A percentile compares a stretch with the other conserved stretches of the same genome.
These are phyloP conservation scores for Suhomyces yuchorum DNA, from an alignment of 1,139 yeast species.

Conservation along the genomic window DNA sequence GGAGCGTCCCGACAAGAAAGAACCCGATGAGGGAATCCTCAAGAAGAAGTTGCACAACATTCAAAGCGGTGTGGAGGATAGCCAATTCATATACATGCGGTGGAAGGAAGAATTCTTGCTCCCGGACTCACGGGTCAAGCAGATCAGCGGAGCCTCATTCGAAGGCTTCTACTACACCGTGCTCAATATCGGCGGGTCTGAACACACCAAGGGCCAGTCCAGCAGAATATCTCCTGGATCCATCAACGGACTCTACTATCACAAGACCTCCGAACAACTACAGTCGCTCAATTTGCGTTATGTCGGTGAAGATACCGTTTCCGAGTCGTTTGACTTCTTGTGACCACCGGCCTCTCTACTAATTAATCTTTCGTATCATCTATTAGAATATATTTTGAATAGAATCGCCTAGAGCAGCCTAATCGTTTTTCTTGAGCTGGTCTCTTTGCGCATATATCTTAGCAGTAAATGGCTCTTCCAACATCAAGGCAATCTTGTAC, in stretches of 20 bases:
- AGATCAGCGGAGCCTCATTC: slow-evolving; percentile 78
- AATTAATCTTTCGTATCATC: background rate
- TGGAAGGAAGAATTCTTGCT: slow-evolving; percentile 91
- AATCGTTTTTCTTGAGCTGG: slow-evolving; percentile 24
- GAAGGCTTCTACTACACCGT: slow-evolving; percentile 92
- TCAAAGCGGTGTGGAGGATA: slow-evolving; percentile 32
- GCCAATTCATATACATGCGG: slow-evolving; percentile 75
- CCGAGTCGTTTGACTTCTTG: slow-evolving; percentile 29
- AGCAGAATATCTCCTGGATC: slow-evolving; percentile 47
- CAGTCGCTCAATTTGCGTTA: slow-evolving; percentile 51
- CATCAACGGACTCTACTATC: slow-evolving; percentile 80
- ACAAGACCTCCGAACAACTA: slow-evolving; percentile 72
- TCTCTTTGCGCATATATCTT: slow-evolving; percentile 75
- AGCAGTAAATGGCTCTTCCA: slow-evolving; percentile 97
- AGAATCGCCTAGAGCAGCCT: background rate
- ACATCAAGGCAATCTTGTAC: slow-evolving; percentile 80
- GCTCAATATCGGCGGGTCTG: slow-evolving; percentile 62
- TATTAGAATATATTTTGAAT: slow-evolving; percentile 3
- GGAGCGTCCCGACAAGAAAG: slow-evolving; percentile 23
- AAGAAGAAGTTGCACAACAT: slow-evolving; percentile 29
- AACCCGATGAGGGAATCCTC: slow-evolving; percentile 22
- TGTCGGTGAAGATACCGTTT: slow-evolving; percentile 34
- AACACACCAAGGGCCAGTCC: slow-evolving; percentile 9
- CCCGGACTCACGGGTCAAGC: slow-evolving; percentile 74
- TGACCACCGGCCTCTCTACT: slow-evolving; percentile 1